Evolutionary conservation across 345 rosid species (phyloP), one percentile per base, ranked within the genome.

Genomic region (Sonneratia caseolaris): DNA sequence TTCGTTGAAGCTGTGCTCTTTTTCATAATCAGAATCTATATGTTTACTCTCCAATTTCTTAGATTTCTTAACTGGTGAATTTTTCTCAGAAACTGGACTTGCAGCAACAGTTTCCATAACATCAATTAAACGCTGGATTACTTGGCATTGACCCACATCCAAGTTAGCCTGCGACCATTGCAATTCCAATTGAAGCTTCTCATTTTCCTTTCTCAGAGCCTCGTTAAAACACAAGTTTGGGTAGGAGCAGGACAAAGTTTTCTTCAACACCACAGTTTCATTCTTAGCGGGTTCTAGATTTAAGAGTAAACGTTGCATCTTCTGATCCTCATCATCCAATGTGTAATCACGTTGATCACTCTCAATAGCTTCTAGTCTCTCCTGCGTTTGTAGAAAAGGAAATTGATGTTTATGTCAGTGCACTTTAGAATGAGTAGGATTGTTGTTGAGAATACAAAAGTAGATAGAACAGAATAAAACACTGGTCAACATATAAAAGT

Each of bases 261-360:
- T 95, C 77, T 95, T 87, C 86, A 95, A 68, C 76, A 89, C 83
- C 7, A 85, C 49, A 11, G 96, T 79, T 11, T 90, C 89, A 71
- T 90, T 84, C 75, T 76, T 78, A 14, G 92, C 78, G 38, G 93
- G 85, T 24, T 92, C 97, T 15, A 87, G 90, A 69, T 84, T 86
- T 84, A 95, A 35, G 37, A 95, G 89, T 73, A 89, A 83, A 80
- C 83, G 84, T 65, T 95, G 99, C 82, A 95, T 87, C 81, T 83
- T 88, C 75, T 88, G 88, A 55, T 95, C 97, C 82, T 92, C 99
- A 70, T 90, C 96, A 76, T 90, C 99, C 68, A 95, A 74, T 35
- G 93, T 95, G 71, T 92, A 95, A 79, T 95, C 99, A 0, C 82
- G 70, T 71, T 92, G 97, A 90, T 95, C 97, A 79, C 76, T 87